Evolutionary conservation across 179 eudicot genomes (phyloP).

Genomic region (Heliamphora pulchella): DNA sequence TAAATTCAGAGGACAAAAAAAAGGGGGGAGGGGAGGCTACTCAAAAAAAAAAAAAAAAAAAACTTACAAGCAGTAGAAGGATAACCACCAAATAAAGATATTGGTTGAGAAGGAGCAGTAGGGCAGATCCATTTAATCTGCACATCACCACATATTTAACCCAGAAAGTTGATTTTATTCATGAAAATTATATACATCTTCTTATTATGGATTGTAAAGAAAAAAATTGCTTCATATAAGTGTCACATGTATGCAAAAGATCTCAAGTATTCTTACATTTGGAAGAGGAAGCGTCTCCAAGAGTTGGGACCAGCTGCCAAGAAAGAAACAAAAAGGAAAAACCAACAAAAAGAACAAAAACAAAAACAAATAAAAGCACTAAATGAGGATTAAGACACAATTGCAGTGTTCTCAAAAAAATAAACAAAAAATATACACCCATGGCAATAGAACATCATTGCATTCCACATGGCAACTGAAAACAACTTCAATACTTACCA

Average conservation of each 20-base stretch:
- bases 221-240: background rate
- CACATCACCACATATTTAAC: conserved; percentile 11
- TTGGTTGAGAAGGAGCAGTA: conserved; percentile 85
- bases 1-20: background rate
- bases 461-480: background rate
- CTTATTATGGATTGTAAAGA: background rate
- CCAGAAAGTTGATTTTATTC: background rate
- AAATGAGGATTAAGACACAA: background rate
- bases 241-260: background rate
- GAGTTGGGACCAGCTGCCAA: conserved; percentile 76
- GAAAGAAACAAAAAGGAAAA: background rate
- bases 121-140: conserved; percentile 98
- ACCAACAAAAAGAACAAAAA: no score
- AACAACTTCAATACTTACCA: background rate
- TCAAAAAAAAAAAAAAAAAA: background rate
- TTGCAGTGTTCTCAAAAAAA: background rate
- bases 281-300: conserved; percentile 80
- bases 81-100: conserved; percentile 79
- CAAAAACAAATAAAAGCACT: no score
- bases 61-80: conserved; percentile 89
- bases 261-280: conserved; percentile 49
- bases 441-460: background rate
- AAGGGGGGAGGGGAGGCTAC: background rate
- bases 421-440: background rate
- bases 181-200: background rate